These are phyloP conservation scores for Phtheirospermum japonicum DNA, from an alignment of 257 asterid genomes.

Conservation along the genomic window DNA sequence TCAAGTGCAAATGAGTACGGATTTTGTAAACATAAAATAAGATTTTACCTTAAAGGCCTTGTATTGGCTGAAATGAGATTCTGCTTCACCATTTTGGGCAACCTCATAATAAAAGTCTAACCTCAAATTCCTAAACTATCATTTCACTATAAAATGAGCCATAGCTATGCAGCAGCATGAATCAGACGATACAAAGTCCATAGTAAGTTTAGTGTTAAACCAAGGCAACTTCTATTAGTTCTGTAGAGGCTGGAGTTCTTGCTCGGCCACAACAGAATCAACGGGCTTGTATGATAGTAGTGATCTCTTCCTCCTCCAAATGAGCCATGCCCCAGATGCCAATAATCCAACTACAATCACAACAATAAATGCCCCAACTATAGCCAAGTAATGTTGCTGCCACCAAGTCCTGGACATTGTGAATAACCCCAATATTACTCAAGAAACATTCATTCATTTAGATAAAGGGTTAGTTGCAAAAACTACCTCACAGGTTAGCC, in stretches of 20 bases:
- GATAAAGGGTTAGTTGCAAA: not conserved
- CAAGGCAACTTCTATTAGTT: constrained; percentile 27
- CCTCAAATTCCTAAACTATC: too few species aligned
- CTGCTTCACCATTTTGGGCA: too few species aligned
- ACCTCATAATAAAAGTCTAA: too few species aligned
- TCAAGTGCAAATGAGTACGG: too few species aligned
- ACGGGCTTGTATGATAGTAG: constrained; percentile 70
- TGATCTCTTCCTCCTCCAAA: constrained; percentile 55
- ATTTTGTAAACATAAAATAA: too few species aligned
- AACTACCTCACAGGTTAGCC: not conserved
- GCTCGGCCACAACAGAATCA: constrained; percentile 69
- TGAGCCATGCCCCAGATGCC: constrained; percentile 60
- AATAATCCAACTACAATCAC: constrained; percentile 46
- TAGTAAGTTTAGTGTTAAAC: constrained; percentile 9
- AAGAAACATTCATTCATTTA: constrained; percentile 1
- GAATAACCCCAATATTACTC: constrained; percentile 14
- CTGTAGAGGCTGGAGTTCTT: constrained; percentile 92
- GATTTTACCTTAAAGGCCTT: too few species aligned
- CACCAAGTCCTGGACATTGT: constrained; percentile 56
- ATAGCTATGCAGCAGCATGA: constrained; percentile 26
- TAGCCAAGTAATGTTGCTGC: constrained; percentile 42
- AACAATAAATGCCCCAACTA: constrained; percentile 33
- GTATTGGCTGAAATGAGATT: too few species aligned
- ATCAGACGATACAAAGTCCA: constrained; percentile 23
- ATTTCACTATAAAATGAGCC: constrained; percentile 19